Evolutionary conservation across 1,139 yeast species (phyloP), one percentile per base, ranked within the genome.

Genomic region (Candida dubliniensis): DNA sequence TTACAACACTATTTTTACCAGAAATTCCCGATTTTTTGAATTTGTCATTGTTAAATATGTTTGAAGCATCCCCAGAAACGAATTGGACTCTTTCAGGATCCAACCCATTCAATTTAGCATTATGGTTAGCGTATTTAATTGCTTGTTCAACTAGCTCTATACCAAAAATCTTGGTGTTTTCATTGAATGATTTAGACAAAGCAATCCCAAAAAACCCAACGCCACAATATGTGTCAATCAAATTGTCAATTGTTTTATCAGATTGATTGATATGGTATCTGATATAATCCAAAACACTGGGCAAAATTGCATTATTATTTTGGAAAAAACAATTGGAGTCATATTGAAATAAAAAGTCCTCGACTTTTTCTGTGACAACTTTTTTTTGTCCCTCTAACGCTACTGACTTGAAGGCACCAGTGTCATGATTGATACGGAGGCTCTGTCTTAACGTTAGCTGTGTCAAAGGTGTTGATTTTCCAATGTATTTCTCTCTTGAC

Each of bases 171-270:
- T 69, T 71, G 0, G 70, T 72, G 23, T 47, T 48, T 10, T 57
- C 53, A 2, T 53, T 50, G n/a, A 72, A 51, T 8, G 51, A 55
- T 11, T 59, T 56, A 0, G 72, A 59, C 26, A 74, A 58, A 1
- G 71, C 57, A 4, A 74, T 68, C 0, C 77, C 76, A 52, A 74
- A 70, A 49, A 73, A 69, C 1, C 79, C 79, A 4, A 74, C 68
- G 1, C 79, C 79, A 55, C 79, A 74, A 48, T 73, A 74, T 0
- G 77, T 61, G 49, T 74, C 79, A 6, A 74, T 58, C 31, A 74
- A 51, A 49, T 69, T 60, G 58, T 67, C 57, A 66, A 54, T 55
- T 2, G 46, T 31, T 1, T 42, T 18, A 1, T 43, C 45, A 4
- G 47, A 42, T 6, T 34, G 36, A 1, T 46, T 41, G 8, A 69